These are phyloP conservation scores for Triticum urartu DNA, from an alignment of 176 grass and related monocot species.

Conservation along the genomic window DNA sequence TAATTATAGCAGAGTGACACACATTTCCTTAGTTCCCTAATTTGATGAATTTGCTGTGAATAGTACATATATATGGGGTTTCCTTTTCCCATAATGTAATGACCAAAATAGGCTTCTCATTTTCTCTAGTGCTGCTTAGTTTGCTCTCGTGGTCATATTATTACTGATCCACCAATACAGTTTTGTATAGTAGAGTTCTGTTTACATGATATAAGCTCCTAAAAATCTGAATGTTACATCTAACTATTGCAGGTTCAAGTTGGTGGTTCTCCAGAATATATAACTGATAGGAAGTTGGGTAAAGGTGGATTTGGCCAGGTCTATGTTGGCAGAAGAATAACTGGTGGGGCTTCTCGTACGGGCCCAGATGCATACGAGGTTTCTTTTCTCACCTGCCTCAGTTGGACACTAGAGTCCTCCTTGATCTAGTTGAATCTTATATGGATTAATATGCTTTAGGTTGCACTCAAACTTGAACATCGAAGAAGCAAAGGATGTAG, in stretches of 20 bases:
- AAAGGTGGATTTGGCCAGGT: slow-evolving; percentile 98
- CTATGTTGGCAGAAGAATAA: slow-evolving; percentile 83
- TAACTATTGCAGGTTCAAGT: slow-evolving; percentile 73
- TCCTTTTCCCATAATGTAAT: background rate
- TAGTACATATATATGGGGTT: background rate
- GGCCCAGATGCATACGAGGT: slow-evolving; percentile 93
- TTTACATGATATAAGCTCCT: background rate
- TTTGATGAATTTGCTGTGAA: background rate
- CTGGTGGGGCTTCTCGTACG: slow-evolving; percentile 60
- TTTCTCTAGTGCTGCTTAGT: background rate
- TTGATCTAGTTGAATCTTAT: slow-evolving; percentile 1
- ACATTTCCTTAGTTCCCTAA: background rate
- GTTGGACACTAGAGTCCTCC: background rate
- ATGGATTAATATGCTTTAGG: slow-evolving; percentile 37
- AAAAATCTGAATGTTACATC: background rate
- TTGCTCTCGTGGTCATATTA: background rate
- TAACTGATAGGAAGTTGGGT: slow-evolving; percentile 79
- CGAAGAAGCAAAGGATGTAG: slow-evolving; percentile 80
- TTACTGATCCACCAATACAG: background rate
- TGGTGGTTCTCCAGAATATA: slow-evolving; percentile 78
- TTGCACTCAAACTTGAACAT: slow-evolving; percentile 92
- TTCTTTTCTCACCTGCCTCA: slow-evolving; percentile 28
- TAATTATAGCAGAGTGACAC: background rate
- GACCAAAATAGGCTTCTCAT: background rate
- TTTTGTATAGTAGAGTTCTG: background rate